Evolutionary conservation across 371 early-diverging fungal species (phyloP).

Genomic region (Mucor piriformis): DNA sequence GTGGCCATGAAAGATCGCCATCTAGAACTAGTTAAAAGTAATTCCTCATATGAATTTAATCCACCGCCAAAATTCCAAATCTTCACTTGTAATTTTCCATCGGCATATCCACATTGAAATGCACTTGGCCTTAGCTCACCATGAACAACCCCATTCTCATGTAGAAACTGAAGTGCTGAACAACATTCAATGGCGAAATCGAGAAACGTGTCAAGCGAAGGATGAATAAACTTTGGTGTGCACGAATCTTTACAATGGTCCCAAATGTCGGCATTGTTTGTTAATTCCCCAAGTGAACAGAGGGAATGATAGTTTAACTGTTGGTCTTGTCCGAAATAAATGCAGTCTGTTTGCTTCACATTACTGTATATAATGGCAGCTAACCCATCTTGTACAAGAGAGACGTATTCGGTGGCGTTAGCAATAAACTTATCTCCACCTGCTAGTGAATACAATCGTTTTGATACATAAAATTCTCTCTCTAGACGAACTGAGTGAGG

Average conservation of each 20-base stretch:
- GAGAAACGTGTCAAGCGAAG: slow-evolving; percentile 28
- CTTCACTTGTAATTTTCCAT: slow-evolving; percentile 22
- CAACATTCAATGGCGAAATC: slow-evolving; percentile 42
- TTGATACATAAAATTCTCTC: slow-evolving; percentile 46
- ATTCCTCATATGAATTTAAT: slow-evolving; percentile 41
- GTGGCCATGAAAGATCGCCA: slow-evolving; percentile 33
- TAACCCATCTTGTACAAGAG: slow-evolving; percentile 40
- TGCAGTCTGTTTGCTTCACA: slow-evolving; percentile 24
- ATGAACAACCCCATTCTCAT: slow-evolving; percentile 45
- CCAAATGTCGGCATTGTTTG: not conserved
- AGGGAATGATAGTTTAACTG: slow-evolving; percentile 9
- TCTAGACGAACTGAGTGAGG: slow-evolving; percentile 43
- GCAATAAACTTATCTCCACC: slow-evolving; percentile 37
- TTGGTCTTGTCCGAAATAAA: slow-evolving; percentile 17
- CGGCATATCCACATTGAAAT: slow-evolving; percentile 18
- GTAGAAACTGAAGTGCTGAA: slow-evolving; percentile 45
- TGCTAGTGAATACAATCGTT: slow-evolving; percentile 35
- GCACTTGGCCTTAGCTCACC: slow-evolving; percentile 44
- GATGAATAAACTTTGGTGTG: slow-evolving; percentile 11
- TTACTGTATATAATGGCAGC: slow-evolving; percentile 39
- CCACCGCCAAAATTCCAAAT: slow-evolving; percentile 48
- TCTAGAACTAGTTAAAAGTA: slow-evolving; percentile 38
- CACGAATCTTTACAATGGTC: not conserved
- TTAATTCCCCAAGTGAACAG: not conserved
- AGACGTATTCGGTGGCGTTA: slow-evolving; percentile 36